Evolutionary conservation across 495 filamentous ascomycete species (phyloP), one percentile per base, ranked within the genome.

Genomic region (Acidomyces sp.): DNA sequence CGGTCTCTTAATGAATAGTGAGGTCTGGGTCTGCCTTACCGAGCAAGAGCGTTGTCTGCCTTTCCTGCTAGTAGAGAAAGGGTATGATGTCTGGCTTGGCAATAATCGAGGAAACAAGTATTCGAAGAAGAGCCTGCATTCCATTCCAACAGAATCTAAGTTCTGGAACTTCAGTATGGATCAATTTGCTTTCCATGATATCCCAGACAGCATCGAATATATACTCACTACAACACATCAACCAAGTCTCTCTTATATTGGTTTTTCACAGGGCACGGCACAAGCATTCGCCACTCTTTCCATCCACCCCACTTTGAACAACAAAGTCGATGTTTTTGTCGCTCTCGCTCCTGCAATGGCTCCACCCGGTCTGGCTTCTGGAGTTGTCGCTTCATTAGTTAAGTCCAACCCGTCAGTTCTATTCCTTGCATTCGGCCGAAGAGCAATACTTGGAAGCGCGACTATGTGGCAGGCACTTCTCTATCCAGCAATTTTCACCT

Each of bases 91-190:
- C 47, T 97, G 90, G 90, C 65, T 96, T 39, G 90, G 90, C 13
- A 97, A 97, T 52, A 97, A 97, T 54, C 74, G 90, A 5, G 90
- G 90, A 17, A 97, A 97, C 66, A 97, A 97, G 54, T 97, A 97
- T 59, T 90, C 85, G 21, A 97, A 96, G 59, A 97, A 96, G 58
- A 88, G 76, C 0, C 69, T 82, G 25, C 65, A 74, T 27, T 69
- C 64, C 37, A 76, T 85, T 4, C 86, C 90, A 0, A 74, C 73
- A 6, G 77, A 79, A 0, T 71, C 70, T 23, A 67, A 74, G 21
- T 97, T 97, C 54, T 97, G 90, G 90, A 75, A 95, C 61, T 97
- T 96, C 46, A 92, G 82, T 7, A 93, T 97, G 53, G 90, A 97
- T 54, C 80, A 97, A 57, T 97, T 97, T 58, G 90, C 90, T 30